Conservation (phyloP, 306 rosid species). For the Quercus agrifolia region DNA sequence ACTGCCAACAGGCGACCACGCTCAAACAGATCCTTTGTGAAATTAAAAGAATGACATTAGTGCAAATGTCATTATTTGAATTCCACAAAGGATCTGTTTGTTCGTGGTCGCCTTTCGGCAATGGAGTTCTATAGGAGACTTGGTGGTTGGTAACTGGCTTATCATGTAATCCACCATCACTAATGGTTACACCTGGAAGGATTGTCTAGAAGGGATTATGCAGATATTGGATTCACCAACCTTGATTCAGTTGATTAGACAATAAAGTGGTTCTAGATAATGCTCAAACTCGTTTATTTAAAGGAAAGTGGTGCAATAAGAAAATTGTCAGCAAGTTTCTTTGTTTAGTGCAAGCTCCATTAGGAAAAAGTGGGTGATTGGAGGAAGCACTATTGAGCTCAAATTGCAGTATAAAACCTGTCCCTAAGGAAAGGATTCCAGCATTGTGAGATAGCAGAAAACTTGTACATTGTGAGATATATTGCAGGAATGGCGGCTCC, state of each 20-base stretch:
- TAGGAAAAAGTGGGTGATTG: constrained; percentile 31
- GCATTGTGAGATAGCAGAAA: constrained; percentile 5
- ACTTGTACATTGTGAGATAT: neutral
- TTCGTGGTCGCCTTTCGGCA: too few relatives aligned
- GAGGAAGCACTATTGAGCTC: constrained; percentile 27
- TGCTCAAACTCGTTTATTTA: neutral
- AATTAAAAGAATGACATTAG: too few relatives aligned
- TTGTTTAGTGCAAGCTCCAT: constrained; percentile 55
- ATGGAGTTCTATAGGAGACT: too few relatives aligned
- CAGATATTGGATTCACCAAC: constrained; percentile 11
- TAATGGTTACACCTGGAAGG: constrained; percentile 29
- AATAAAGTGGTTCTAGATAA: neutral
- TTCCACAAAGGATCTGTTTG: too few relatives aligned
- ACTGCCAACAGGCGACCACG: too few relatives aligned
- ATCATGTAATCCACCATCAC: constrained; percentile 8
- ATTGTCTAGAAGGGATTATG: constrained; percentile 1
- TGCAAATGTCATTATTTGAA: too few relatives aligned
- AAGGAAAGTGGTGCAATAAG: constrained; percentile 26
- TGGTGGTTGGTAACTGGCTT: neutral
- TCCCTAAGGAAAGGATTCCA: neutral
- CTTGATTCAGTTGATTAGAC: neutral
- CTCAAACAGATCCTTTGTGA: too few relatives aligned
- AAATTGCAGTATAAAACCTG: constrained; percentile 33
- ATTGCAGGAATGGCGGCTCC: constrained; percentile 27
- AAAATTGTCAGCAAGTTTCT: neutral